Evolutionary conservation across 2,329 filamentous ascomycete genomes (phyloP).

Genomic region (Ramichloridium luteum): DNA sequence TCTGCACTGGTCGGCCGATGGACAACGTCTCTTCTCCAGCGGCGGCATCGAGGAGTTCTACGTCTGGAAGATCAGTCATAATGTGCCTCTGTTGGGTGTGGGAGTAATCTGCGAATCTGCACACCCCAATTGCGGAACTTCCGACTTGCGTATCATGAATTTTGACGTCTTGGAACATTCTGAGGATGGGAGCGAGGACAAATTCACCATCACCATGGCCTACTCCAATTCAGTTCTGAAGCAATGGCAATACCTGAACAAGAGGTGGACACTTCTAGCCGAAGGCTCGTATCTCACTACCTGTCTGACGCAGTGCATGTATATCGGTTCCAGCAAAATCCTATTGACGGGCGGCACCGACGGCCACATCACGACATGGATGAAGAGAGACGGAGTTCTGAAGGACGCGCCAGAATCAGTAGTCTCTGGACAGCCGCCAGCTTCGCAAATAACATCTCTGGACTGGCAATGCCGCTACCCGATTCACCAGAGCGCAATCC

Average conservation of each 20-base stretch:
- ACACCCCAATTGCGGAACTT: conserved; percentile 39
- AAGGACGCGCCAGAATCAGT: conserved; percentile 15
- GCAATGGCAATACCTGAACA: conserved; percentile 25
- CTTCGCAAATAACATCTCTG: conserved; percentile 3
- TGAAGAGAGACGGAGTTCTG: conserved; percentile 50
- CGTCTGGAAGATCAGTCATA: conserved; percentile 55
- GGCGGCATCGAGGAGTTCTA: conserved; percentile 83
- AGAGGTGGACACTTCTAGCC: conserved; percentile 25
- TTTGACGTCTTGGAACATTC: conserved; percentile 47
- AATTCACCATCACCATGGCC: conserved; percentile 54
- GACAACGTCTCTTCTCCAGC: conserved; percentile 67
- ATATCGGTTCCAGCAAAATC: conserved; percentile 19
- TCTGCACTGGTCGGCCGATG: conserved; percentile 57
- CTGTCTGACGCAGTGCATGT: conserved; percentile 56
- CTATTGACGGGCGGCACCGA: conserved; percentile 69
- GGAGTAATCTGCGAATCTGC: conserved; percentile 41
- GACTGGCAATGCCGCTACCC: conserved; percentile 30
- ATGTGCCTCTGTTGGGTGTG: conserved; percentile 38
- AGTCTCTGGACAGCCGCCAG: background rate
- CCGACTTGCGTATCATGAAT: conserved; percentile 68
- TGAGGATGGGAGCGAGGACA: conserved; percentile 8
- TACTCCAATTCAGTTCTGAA: conserved; percentile 76
- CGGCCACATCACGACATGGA: conserved; percentile 52
- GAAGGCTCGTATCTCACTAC: conserved; percentile 35
- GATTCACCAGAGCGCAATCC: conserved; percentile 74